A percentile compares a stretch with the other conserved stretches of the same genome.
Evolutionary conservation across 805 yeast genomes (phyloP).

Genomic region (Zygosaccharomyces gambellarensis): DNA sequence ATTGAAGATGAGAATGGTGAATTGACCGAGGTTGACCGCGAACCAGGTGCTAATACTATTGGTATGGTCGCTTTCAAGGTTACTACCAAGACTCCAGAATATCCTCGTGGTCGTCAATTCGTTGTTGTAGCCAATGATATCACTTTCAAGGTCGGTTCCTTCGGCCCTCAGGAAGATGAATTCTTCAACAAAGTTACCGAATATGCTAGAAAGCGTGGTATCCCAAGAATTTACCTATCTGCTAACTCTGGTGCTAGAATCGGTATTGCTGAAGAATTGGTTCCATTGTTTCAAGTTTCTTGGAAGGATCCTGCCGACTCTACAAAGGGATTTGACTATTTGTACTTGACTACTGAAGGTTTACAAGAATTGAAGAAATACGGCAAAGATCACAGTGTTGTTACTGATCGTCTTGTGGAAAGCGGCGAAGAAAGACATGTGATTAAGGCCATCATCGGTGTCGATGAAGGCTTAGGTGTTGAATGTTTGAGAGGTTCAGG

Average conservation of each 20-base stretch:
- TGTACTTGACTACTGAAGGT: slow-evolving; percentile 73
- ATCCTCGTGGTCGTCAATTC: slow-evolving; percentile 92
- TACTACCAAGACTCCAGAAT: slow-evolving; percentile 90
- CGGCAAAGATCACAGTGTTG: slow-evolving; percentile 57
- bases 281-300: slow-evolving; percentile 83
- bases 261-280: slow-evolving; percentile 94
- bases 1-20: slow-evolving; percentile 73
- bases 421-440: slow-evolving; percentile 77
- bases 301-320: slow-evolving; percentile 81
- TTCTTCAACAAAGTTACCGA: slow-evolving; percentile 92
- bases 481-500: slow-evolving; percentile 98
- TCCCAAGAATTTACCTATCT: slow-evolving; percentile 91
- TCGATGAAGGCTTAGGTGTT: slow-evolving; percentile 96
- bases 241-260: slow-evolving; percentile 99
- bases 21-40: slow-evolving; percentile 85
- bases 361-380: slow-evolving; percentile 49
- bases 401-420: slow-evolving; percentile 76
- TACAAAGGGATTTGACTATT: slow-evolving; percentile 82
- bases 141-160: slow-evolving; percentile 96
- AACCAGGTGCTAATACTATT: slow-evolving; percentile 90
- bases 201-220: slow-evolving; percentile 81
- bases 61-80: slow-evolving; percentile 98
- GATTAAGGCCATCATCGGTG: slow-evolving; percentile 83
- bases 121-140: slow-evolving; percentile 94
- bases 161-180: slow-evolving; percentile 93